A percentile compares a stretch with the other conserved stretches of the same genome.
Evolutionary conservation across 2,329 filamentous ascomycete genomes (phyloP).

Genomic region (Colletotrichum limetticola): DNA sequence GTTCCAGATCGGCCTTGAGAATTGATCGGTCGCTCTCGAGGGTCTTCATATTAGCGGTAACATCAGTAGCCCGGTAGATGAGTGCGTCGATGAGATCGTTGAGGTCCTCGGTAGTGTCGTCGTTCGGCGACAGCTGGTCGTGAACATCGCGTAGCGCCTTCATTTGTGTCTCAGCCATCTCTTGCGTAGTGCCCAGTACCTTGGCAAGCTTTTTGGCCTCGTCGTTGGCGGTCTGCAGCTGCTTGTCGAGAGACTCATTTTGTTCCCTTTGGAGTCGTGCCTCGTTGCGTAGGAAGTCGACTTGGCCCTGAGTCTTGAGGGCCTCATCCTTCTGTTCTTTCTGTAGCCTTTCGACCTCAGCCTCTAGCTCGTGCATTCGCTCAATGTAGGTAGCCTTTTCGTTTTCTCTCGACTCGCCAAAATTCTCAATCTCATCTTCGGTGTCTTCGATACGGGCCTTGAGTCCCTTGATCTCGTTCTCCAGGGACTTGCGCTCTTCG

Average conservation of each 20-base stretch:
- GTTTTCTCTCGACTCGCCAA: conserved; percentile 85
- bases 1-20: conserved; percentile 72
- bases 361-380: conserved; percentile 73
- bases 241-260: conserved; percentile 66
- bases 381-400: conserved; percentile 79
- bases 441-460: conserved; percentile 85
- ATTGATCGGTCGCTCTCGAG: conserved; percentile 69
- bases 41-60: conserved; percentile 69
- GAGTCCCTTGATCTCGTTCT: conserved; percentile 81
- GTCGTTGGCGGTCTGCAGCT: conserved; percentile 66
- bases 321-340: conserved; percentile 67
- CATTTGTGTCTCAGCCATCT: conserved; percentile 62
- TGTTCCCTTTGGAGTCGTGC: conserved; percentile 68
- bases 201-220: conserved; percentile 62
- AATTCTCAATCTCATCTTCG: conserved; percentile 90
- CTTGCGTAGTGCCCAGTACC: conserved; percentile 61
- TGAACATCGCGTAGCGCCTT: conserved; percentile 69
- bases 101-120: conserved; percentile 65
- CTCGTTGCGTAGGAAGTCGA: conserved; percentile 72
- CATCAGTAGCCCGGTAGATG: conserved; percentile 65
- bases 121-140: conserved; percentile 65
- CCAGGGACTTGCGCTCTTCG: conserved; percentile 83
- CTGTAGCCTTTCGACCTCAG: conserved; percentile 74
- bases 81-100: conserved; percentile 70
- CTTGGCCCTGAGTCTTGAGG: conserved; percentile 69